These are phyloP conservation scores for Schizochytrium sp. DNA, from an alignment of 108 stramenopile species.

Conservation along the genomic window DNA sequence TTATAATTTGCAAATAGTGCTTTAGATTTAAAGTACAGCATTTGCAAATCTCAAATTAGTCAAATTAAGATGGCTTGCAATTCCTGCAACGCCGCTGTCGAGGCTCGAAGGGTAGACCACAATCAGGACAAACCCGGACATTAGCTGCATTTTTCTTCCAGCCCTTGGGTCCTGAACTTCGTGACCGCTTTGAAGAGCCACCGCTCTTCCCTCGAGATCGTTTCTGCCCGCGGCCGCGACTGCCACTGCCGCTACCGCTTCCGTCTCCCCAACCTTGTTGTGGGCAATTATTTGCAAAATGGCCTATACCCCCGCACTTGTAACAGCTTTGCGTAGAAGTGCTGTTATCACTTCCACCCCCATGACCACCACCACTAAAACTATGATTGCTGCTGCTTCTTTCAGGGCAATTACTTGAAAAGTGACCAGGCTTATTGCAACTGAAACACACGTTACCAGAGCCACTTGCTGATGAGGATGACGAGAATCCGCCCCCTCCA, in stretches of 20 bases:
- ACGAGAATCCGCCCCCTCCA: no score
- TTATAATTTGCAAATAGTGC: background rate
- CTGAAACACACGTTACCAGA: background rate
- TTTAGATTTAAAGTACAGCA: background rate
- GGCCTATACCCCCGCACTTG: background rate
- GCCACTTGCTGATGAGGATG: background rate
- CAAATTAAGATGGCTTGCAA: background rate
- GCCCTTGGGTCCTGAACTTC: background rate
- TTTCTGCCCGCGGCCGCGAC: background rate
- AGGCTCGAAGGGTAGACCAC: slow-evolving; percentile 17
- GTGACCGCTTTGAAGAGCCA: background rate
- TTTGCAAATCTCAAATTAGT: background rate
- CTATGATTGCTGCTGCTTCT: background rate
- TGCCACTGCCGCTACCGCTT: background rate
- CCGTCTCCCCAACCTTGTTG: background rate
- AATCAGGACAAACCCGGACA: background rate
- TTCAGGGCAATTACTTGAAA: background rate
- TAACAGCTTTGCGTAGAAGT: background rate
- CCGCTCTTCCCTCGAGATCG: background rate
- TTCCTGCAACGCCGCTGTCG: background rate
- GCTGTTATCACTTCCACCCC: background rate
- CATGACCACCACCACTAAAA: slow-evolving; percentile 34
- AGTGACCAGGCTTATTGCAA: slow-evolving; percentile 11
- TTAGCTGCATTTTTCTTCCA: background rate
- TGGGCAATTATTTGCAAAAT: slow-evolving; percentile 27